Evolutionary conservation across 495 filamentous ascomycete genomes (phyloP).

Genomic region (Neurospora sp.): DNA sequence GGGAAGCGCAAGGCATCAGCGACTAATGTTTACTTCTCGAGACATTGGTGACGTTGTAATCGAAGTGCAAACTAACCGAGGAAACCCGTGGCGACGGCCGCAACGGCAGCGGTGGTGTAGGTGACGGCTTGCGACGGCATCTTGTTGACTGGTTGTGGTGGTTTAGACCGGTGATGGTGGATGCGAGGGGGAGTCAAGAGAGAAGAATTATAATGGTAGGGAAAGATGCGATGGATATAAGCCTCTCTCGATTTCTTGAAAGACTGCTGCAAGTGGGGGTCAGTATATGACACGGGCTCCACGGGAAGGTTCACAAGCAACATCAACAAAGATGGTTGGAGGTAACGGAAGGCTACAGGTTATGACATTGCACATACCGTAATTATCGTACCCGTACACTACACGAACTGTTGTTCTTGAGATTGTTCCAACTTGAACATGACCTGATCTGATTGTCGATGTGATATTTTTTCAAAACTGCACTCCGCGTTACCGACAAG

Average conservation of each 20-base stretch:
- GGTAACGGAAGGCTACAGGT: not conserved
- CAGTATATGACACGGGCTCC: not conserved
- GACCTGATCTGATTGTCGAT: not conserved
- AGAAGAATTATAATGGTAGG: not conserved
- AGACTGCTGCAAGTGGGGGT: not conserved
- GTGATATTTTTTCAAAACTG: constrained; percentile 2
- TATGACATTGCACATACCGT: not conserved
- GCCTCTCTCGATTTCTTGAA: not conserved
- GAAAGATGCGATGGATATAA: not conserved
- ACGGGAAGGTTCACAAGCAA: not conserved
- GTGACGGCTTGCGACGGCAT: constrained; percentile 57
- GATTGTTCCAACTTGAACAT: not conserved
- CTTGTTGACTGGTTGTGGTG: constrained; percentile 1
- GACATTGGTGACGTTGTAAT: constrained; percentile 1
- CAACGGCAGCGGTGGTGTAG: constrained; percentile 61
- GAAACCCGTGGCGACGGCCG: constrained; percentile 63
- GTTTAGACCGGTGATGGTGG: constrained; percentile 1
- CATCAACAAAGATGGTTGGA: not conserved
- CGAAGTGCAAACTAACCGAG: constrained; percentile 47
- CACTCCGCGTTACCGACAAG: constrained; percentile 1
- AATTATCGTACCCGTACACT: not conserved
- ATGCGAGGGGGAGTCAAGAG: not conserved
- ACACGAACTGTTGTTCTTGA: not conserved
- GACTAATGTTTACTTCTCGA: not conserved
- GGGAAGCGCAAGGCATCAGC: constrained; percentile 26